Evolutionary conservation across 169 alveolate genomes (phyloP), one percentile per base, ranked within the genome.

Genomic region (Plasmodium gaboni): DNA sequence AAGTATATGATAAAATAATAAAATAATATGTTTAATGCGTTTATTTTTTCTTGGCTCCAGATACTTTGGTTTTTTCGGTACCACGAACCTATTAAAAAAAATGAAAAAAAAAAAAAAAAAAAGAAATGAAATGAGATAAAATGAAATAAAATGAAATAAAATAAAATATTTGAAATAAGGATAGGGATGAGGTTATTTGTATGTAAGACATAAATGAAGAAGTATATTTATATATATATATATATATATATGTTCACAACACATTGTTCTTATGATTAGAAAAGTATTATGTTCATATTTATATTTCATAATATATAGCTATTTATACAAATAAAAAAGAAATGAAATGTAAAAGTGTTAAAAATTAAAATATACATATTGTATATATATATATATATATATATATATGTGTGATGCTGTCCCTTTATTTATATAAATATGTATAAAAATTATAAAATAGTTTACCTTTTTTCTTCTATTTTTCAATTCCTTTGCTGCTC

Each of bases 401-500:
- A 28, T 28, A 28, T 1, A 28, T 28, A 28, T 28, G 38, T 19
- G 22, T 19, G 22, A 19, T 19, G 22, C 22, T 19, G 22, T 19
- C 22, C 22, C 22, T 19, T 19, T 19, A 19, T 19, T 19, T 8
- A 8, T 22, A 64, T 46, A 48, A 48, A 26, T 24, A 42, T 26
- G 38, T 17, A 78, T 55, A 93, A 6, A 90, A 87, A 53, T 88
- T 94, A 51, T 68, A 88, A 92, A 61, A 93, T 88, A 80, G 94
- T 88, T 69, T 70, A 93, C 96, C 93, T 96, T 96, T 95, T 96
- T 96, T 68, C 97, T 92, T 87, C 97, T 94, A 87, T 96, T 96
- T 92, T 96, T 96, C 50, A 95, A 94, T 71, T 96, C 98, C 92
- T 96, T 96, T 74, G 94, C 89, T 73, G 97, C 97, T 72, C 97